Percentiles rank a stretch among this genome's conserved stretches.
phyloP scores from a whole-genome alignment of 208 protist species.

The Angomonas ambiguus region DNA sequence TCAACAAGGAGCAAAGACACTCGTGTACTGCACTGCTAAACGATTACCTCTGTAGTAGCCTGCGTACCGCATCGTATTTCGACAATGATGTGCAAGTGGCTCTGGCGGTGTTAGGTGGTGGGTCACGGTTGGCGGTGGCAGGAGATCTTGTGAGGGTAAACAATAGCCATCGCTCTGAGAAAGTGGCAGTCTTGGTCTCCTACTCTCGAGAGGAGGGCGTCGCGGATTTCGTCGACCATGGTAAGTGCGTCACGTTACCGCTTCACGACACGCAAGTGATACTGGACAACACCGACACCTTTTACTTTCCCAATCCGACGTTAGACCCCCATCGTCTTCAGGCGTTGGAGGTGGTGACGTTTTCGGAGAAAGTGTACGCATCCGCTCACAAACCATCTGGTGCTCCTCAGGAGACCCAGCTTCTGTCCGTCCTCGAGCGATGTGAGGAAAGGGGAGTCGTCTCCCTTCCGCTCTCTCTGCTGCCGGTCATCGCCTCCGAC shows the following conservation, averaged over 20 bases:
- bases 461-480: background rate
- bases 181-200: constrained; percentile 36
- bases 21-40: constrained; percentile 50
- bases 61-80: constrained; percentile 12
- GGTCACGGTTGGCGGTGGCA: constrained; percentile 56
- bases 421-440: background rate
- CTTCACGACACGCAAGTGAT: constrained; percentile 62
- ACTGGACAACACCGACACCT: constrained; percentile 26
- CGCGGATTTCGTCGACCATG: constrained; percentile 62
- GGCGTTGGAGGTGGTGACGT: constrained; percentile 27
- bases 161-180: constrained; percentile 36
- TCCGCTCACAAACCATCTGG: background rate
- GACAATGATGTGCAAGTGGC: constrained; percentile 41
- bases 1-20: constrained; percentile 47
- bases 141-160: constrained; percentile 59
- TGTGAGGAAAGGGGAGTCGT: background rate
- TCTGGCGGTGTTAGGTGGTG: constrained; percentile 56
- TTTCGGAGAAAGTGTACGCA: background rate
- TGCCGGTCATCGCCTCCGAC: background rate
- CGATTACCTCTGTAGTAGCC: constrained; percentile 45
- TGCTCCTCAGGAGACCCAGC: background rate
- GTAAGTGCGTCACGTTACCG: constrained; percentile 32
- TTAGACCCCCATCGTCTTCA: constrained; percentile 26
- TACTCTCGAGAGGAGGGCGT: constrained; percentile 58
- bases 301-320: constrained; percentile 31